Percentiles rank a stretch among this genome's conserved stretches.
These are phyloP conservation scores for Prunus yedoensis DNA, from an alignment of 331 rosid species.

Conservation along the genomic window DNA sequence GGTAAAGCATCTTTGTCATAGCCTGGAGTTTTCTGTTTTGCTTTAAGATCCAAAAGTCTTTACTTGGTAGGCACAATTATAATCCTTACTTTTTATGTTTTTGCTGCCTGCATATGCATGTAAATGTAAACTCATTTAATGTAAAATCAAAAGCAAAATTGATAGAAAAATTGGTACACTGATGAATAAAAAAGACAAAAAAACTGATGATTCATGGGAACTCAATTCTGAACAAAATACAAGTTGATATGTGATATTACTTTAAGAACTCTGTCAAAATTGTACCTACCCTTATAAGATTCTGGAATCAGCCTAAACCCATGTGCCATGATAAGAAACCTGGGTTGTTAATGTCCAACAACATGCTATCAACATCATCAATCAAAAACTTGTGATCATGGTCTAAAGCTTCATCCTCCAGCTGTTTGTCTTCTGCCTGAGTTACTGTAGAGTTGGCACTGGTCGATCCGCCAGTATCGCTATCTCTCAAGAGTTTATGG, in stretches of 20 bases:
- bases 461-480: not conserved
- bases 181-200: not conserved
- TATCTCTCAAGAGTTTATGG: slow-evolving; percentile 38
- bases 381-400: not conserved
- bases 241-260: not conserved
- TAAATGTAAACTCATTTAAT: not conserved
- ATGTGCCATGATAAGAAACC: not conserved
- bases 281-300: not conserved
- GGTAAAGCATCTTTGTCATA: not conserved
- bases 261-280: not conserved
- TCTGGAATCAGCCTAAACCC: not conserved
- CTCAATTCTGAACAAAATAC: not conserved
- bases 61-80: not conserved
- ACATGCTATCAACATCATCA: not conserved
- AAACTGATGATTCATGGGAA: not conserved
- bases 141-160: not conserved
- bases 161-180: not conserved
- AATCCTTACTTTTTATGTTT: not conserved
- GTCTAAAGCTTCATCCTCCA: not conserved
- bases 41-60: not conserved
- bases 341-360: not conserved
- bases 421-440: not conserved
- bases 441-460: not conserved
- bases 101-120: not conserved
- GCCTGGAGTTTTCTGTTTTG: not conserved